Conservation (phyloP, 139 green algal species). For the Coccomyxa sp. region DNA sequence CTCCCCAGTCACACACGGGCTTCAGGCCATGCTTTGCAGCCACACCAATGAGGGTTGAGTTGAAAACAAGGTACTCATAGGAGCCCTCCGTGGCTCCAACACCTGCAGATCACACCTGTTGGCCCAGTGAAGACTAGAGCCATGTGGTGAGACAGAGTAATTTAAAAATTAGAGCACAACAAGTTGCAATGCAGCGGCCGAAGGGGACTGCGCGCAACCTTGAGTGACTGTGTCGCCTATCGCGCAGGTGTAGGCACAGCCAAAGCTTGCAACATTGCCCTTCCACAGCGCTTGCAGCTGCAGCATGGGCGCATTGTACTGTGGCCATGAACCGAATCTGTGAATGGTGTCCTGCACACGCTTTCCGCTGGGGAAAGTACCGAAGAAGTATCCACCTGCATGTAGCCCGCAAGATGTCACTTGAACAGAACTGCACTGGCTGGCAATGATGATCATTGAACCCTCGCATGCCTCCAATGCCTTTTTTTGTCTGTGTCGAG, state of each 20-base stretch:
- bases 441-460: constrained; percentile 48
- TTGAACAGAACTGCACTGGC: background rate
- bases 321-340: background rate
- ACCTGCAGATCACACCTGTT: constrained; percentile 11
- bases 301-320: constrained; percentile 49
- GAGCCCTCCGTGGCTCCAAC: constrained; percentile 27
- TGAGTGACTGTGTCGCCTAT: constrained; percentile 80
- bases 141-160: background rate
- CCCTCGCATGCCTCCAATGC: constrained; percentile 2
- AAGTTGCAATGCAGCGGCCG: no score
- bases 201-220: constrained; percentile 11
- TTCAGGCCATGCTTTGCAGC: constrained; percentile 49
- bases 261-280: constrained; percentile 45
- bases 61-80: constrained; percentile 80
- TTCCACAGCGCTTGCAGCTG: constrained; percentile 59
- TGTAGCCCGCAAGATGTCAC: background rate
- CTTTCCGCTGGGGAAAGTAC: constrained; percentile 72
- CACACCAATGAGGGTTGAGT: constrained; percentile 48
- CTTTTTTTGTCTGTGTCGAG: constrained; percentile 62
- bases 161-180: background rate
- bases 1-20: constrained; percentile 47
- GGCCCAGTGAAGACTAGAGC: constrained; percentile 7
- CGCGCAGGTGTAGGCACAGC: constrained; percentile 61
- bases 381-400: constrained; percentile 83
- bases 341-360: constrained; percentile 27